Percentiles rank a stretch among this genome's conserved stretches.
These are phyloP conservation scores for Pyropia haitanensis DNA, from an alignment of 23 red algal genomes.

Conservation along the genomic window DNA sequence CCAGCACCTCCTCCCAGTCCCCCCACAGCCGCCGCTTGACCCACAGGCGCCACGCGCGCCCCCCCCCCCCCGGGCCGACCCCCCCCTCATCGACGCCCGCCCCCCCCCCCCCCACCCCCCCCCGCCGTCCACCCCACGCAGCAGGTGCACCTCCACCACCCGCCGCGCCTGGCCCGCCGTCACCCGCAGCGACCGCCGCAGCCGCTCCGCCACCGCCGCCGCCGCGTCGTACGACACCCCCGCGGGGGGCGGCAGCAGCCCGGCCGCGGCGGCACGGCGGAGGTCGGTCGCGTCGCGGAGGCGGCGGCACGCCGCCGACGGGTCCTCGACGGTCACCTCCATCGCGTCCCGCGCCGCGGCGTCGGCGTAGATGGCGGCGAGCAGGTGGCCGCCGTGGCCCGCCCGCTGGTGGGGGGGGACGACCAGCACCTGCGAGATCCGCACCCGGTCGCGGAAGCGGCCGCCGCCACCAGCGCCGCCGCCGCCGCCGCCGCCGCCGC, in stretches of 20 bases:
- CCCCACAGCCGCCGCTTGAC: conserved; percentile 61
- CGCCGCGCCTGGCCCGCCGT: conserved; percentile 45
- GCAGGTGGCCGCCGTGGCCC: conserved; percentile 42
- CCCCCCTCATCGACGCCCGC: conserved; percentile 9
- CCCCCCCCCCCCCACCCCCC: conserved; percentile 27
- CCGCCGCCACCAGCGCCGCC: conserved; percentile 5
- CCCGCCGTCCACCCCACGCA: conserved; percentile 22
- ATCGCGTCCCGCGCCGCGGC: conserved; percentile 22
- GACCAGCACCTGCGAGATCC: conserved; percentile 49
- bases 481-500: neutral
- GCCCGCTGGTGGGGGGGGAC: conserved; percentile 26
- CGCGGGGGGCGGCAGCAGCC: conserved; percentile 10
- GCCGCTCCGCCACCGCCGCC: conserved; percentile 3
- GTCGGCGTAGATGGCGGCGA: conserved; percentile 44
- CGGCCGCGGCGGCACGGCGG: conserved; percentile 13
- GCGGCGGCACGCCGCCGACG: conserved; percentile 27
- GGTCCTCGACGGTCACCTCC: conserved; percentile 71
- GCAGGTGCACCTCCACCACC: conserved; percentile 49
- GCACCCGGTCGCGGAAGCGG: conserved; percentile 43
- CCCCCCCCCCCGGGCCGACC: conserved; percentile 15
- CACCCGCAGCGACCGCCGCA: conserved; percentile 20
- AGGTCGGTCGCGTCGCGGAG: conserved; percentile 46
- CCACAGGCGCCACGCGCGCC: conserved; percentile 43
- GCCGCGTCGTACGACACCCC: conserved; percentile 11
- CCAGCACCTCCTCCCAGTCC: conserved; percentile 34